Conservation (phyloP, 306 rosid genomes). For the Prunus mume region DNA sequence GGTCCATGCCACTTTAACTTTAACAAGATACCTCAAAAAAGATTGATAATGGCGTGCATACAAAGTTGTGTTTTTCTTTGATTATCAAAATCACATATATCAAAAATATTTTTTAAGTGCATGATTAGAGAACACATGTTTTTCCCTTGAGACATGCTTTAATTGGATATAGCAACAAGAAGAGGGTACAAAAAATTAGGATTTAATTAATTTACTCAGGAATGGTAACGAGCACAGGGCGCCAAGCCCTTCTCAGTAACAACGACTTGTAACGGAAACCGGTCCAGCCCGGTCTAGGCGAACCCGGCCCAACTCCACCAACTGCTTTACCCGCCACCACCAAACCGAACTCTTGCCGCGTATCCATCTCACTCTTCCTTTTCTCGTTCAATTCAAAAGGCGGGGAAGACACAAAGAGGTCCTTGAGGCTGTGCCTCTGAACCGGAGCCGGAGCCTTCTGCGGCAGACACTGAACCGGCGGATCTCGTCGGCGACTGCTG, state of each 20-base stretch:
- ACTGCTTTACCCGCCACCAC: conserved; percentile 16
- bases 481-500: conserved; percentile 31
- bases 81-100: neutral
- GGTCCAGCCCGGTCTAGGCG: conserved; percentile 54
- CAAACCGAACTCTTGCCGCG: conserved; percentile 9
- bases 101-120: too few relatives aligned
- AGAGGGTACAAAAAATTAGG: neutral
- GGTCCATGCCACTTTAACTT: conserved; percentile 28
- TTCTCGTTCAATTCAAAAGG: conserved; percentile 28
- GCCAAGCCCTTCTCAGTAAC: conserved; percentile 70
- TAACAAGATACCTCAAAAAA: conserved; percentile 16
- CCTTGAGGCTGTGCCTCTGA: conserved; percentile 54
- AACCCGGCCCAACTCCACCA: conserved; percentile 34
- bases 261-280: conserved; percentile 68
- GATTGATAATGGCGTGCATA: neutral
- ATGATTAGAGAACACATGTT: too few relatives aligned
- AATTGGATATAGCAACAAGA: too few relatives aligned
- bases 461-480: conserved; percentile 24
- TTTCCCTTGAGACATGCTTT: too few relatives aligned
- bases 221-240: conserved; percentile 69
- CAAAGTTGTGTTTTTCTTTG: neutral
- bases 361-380: conserved; percentile 1
- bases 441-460: conserved; percentile 31
- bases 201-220: conserved; percentile 37
- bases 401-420: conserved; percentile 67